Percentiles rank a stretch among this genome's conserved stretches.
Conservation (phyloP, 2,329 filamentous ascomycete genomes). For the Paraconiothyrium brasiliense region DNA sequence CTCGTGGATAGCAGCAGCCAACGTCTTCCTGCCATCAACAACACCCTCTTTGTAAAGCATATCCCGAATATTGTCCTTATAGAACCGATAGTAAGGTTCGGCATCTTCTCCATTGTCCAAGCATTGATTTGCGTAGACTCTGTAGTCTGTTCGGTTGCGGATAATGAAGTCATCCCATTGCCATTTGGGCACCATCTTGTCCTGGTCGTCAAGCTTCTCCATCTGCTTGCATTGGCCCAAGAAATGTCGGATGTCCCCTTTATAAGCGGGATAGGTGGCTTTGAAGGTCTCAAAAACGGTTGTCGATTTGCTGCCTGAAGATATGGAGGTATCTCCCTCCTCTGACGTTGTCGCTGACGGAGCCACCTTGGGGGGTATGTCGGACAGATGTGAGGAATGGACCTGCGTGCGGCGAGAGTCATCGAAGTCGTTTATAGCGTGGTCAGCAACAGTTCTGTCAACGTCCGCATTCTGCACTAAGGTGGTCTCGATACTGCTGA, state of each 20-base stretch:
- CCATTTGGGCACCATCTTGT: constrained; percentile 47
- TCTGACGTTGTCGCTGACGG: background rate
- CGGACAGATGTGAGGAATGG: background rate
- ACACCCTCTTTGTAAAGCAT: constrained; percentile 39
- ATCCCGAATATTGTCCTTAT: constrained; percentile 43
- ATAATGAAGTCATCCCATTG: constrained; percentile 54
- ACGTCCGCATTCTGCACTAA: background rate
- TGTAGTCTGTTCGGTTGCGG: constrained; percentile 46
- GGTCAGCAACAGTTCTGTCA: background rate
- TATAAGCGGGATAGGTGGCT: constrained; percentile 48
- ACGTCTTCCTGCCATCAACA: constrained; percentile 25
- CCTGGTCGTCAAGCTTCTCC: constrained; percentile 36
- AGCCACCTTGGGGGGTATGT: background rate
- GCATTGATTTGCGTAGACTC: constrained; percentile 34
- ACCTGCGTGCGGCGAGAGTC: background rate
- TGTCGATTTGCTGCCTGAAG: background rate
- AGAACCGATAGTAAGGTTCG: constrained; percentile 44
- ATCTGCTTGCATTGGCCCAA: constrained; percentile 40
- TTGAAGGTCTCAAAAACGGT: constrained; percentile 42
- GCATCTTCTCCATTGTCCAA: constrained; percentile 33
- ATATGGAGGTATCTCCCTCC: background rate
- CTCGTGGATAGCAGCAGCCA: constrained; percentile 35
- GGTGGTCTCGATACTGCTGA: no score
- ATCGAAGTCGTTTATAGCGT: background rate
- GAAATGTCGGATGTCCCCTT: constrained; percentile 44